Base-by-base conservation (phyloP, 441 rosid genomes). In the Croton laevigatus region DNA sequence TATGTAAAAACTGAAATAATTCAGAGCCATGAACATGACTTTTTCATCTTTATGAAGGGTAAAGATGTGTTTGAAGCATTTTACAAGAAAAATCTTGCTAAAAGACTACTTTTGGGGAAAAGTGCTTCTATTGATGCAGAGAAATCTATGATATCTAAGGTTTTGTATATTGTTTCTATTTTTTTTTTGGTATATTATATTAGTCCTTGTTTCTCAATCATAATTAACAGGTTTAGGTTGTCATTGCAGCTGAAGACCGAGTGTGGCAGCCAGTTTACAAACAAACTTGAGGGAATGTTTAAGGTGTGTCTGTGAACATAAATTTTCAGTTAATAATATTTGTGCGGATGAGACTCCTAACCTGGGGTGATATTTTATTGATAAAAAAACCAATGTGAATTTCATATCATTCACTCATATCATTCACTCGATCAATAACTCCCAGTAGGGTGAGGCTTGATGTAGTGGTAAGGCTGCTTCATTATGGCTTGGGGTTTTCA, bases 81-180 rank as follows among this genome's bases (percentile, higher is more conserved):
- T 76, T 95, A 95, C 68, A 93, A 95, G 86, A 95, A 95, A 82
- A 97, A 91, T 85, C 98, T 95, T 75, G 99, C 99, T 8, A 95
- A 95, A 85, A 83, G 99, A 73, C 84, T 95, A 42, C 81, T 95
- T 54, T 80, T 95, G 82, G 97, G 97, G 51, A 90, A 91, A 82
- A 93, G 97, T 81, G 97, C 99, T 79, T 95, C 98, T 48, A 95
- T 93, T 78, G 99, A 95, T 73, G 98, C 98, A 0, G 99, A 93
- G 88, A 95, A 95, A 78, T 95, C 99, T 58, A 95, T 95, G 99
- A 95, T 95, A 78, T 93, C 99, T 48, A 95, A 95, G 97, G 97
- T 91, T 74, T 51, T 65, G 66, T 19, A 69, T 32, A 61, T 14
- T n/a, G 68, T 27, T 75, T 71, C 64, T n/a, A n/a, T n/a, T n/a